These are phyloP conservation scores for Porodaedalea pini DNA, from an alignment of 1,284 basidiomycete genomes.

Conservation along the genomic window DNA sequence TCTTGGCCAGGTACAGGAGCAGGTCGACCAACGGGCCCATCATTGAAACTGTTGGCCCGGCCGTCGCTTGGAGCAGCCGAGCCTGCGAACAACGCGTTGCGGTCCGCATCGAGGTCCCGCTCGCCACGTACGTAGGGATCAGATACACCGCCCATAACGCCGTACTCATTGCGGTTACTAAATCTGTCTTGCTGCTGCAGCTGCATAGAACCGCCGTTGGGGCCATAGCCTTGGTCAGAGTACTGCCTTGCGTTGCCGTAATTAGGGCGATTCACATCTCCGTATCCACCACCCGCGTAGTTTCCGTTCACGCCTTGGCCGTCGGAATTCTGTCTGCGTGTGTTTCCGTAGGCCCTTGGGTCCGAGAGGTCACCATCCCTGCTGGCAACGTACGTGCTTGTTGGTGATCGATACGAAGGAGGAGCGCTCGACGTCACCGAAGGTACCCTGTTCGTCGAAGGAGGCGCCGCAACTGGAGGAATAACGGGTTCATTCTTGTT, in stretches of 20 bases:
- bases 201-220: background rate
- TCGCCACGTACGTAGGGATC: conserved; percentile 61
- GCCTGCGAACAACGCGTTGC: conserved; percentile 73
- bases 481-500: conserved; percentile 68
- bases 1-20: conserved; percentile 67
- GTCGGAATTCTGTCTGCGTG: conserved; percentile 28
- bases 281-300: background rate
- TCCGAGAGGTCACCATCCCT: conserved; percentile 58
- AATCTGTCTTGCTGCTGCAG: background rate
- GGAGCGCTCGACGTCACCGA: conserved; percentile 34
- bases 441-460: conserved; percentile 34
- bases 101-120: conserved; percentile 56
- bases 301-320: conserved; percentile 23
- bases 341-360: conserved; percentile 28
- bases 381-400: conserved; percentile 61
- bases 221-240: conserved; percentile 28
- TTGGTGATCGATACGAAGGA: conserved; percentile 45
- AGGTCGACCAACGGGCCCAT: conserved; percentile 44
- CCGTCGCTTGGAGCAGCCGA: conserved; percentile 53
- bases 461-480: conserved; percentile 53
- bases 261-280: conserved; percentile 3
- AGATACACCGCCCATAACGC: conserved; percentile 49
- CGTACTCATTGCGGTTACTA: conserved; percentile 42
- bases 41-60: conserved; percentile 45
- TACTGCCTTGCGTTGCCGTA: conserved; percentile 21